A percentile compares a stretch with the other conserved stretches of the same genome.
phyloP scores from a whole-genome alignment of 139 green algal genomes.

The Bryopsis sp. region DNA sequence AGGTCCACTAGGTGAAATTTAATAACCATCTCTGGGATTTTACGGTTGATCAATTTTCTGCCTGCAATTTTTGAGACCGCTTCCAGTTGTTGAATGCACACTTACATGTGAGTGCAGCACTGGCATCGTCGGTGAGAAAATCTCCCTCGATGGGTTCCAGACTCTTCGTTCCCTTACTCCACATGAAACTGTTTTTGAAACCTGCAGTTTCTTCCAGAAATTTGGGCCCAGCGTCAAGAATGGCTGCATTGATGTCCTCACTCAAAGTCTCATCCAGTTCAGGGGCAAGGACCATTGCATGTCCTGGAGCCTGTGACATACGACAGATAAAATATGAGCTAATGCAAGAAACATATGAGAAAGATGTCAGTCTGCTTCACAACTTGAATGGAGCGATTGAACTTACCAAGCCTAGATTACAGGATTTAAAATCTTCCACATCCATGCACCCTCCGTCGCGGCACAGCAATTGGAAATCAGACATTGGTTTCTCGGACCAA shows the following conservation, averaged over 20 bases:
- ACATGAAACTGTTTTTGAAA: constrained; percentile 1
- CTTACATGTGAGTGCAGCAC: no score
- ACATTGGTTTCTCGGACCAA: background rate
- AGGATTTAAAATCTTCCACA: background rate
- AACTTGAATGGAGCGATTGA: constrained; percentile 3
- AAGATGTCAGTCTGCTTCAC: background rate
- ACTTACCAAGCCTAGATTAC: constrained; percentile 1
- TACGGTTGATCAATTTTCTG: no score
- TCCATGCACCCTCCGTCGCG: background rate
- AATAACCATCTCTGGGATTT: background rate
- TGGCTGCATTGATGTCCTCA: constrained; percentile 2
- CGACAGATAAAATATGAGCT: no score
- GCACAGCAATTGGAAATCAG: constrained; percentile 10
- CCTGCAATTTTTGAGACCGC: no score
- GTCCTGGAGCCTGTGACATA: no score
- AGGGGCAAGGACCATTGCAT: constrained; percentile 4
- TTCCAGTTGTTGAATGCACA: no score
- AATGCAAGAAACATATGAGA: no score
- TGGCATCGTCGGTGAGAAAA: no score
- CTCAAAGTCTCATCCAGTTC: background rate
- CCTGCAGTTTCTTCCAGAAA: constrained; percentile 2
- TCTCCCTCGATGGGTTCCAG: background rate
- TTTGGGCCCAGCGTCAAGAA: constrained; percentile 4
- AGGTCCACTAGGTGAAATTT: no score
- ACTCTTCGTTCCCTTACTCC: background rate